Percentiles rank a stretch among this genome's conserved stretches.
These are phyloP conservation scores for Paecilomyces variotii DNA, from an alignment of 2,329 filamentous ascomycete species.

Conservation along the genomic window DNA sequence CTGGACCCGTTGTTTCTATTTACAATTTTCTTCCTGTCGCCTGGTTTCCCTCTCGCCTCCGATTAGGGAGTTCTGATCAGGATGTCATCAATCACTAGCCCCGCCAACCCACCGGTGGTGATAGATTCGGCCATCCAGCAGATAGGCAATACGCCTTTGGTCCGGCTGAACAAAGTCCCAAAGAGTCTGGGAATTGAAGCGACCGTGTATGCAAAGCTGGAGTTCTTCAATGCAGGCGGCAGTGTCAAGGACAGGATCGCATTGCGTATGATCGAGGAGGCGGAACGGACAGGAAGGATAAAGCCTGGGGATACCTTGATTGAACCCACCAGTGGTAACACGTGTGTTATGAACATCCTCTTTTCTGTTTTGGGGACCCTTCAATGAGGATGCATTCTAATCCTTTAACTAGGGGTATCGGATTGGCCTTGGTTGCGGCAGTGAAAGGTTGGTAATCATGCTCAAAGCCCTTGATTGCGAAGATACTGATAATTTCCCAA, in stretches of 20 bases:
- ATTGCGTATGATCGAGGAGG: constrained; percentile 93
- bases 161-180: constrained; percentile 86
- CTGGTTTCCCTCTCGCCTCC: not conserved
- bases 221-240: constrained; percentile 89
- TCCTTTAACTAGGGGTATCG: constrained; percentile 58
- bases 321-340: constrained; percentile 96
- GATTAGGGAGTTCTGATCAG: constrained; percentile 5
- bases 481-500: constrained; percentile 8
- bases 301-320: constrained; percentile 96
- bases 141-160: constrained; percentile 93
- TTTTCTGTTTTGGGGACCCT: not conserved
- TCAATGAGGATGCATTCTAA: not conserved
- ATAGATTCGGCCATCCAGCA: constrained; percentile 70
- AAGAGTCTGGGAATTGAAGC: constrained; percentile 83
- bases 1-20: not conserved
- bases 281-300: constrained; percentile 83
- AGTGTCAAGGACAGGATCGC: constrained; percentile 95
- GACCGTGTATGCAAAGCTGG: constrained; percentile 82
- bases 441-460: constrained; percentile 58
- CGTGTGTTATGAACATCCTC: constrained; percentile 37
- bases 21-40: constrained; percentile 1
- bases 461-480: not conserved
- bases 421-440: constrained; percentile 83
- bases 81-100: constrained; percentile 43
- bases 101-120: constrained; percentile 47